phyloP scores from a whole-genome alignment of 495 filamentous ascomycete species.

The Aspergillus avenaceus region DNA sequence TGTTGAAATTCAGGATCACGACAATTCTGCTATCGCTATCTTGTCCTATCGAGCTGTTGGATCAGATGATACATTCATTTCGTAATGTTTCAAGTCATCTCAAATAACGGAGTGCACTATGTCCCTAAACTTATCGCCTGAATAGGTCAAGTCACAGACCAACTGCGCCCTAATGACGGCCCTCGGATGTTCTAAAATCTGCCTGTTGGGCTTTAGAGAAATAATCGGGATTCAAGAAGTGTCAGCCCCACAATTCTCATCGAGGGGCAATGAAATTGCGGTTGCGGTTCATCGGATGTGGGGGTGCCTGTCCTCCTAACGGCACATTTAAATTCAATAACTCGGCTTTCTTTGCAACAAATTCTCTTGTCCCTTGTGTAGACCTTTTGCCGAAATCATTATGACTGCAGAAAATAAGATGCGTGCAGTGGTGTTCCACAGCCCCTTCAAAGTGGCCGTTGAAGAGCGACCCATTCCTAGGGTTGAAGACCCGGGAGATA shows the following conservation, averaged over 20 bases:
- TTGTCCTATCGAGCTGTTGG: not conserved
- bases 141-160: not conserved
- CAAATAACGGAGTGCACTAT: not conserved
- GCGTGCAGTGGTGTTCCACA: constrained; percentile 49
- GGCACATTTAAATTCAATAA: not conserved
- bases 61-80: too few species aligned
- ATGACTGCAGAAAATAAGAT: constrained; percentile 29
- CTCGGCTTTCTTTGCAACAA: not conserved
- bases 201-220: not conserved
- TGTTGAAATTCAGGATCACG: not conserved
- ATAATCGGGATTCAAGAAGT: not conserved
- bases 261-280: not conserved
- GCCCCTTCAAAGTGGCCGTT: constrained; percentile 42
- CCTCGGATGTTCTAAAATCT: not conserved
- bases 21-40: not conserved
- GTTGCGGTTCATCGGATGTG: constrained; percentile 10
- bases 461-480: constrained; percentile 48
- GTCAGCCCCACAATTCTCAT: constrained; percentile 6
- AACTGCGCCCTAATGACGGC: not conserved
- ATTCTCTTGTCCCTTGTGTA: not conserved
- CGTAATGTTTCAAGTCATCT: not conserved
- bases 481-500: constrained; percentile 68
- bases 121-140: not conserved
- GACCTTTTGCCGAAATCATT: not conserved
- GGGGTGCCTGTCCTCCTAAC: not conserved